Evolutionary conservation across 139 green algal genomes (phyloP).

Genomic region (Desmodesmus armatus): DNA sequence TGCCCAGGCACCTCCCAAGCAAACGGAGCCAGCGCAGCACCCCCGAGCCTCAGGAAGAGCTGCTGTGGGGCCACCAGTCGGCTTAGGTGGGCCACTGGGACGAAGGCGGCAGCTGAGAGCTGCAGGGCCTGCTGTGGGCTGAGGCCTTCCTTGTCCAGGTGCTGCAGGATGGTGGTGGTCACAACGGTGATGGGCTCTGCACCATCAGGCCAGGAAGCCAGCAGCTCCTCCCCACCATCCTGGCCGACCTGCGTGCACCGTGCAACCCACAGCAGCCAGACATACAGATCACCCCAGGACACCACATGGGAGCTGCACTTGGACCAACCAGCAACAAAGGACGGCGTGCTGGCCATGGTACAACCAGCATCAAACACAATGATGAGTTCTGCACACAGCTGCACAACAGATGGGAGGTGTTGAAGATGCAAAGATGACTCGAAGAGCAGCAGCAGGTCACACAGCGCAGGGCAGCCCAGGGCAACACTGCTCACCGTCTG

Average conservation of each 20-base stretch:
- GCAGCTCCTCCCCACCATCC: conserved; percentile 64
- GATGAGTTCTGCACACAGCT: no score
- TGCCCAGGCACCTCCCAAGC: conserved; percentile 68
- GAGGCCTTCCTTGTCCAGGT: conserved; percentile 67
- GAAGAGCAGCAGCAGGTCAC: conserved; percentile 20
- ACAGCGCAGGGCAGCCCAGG: neutral
- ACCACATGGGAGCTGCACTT: no score
- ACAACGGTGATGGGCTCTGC: conserved; percentile 45
- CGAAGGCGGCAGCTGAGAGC: conserved; percentile 49
- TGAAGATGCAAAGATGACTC: neutral
- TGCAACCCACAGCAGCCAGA: no score
- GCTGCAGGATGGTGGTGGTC: conserved; percentile 55
- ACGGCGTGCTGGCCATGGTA: neutral
- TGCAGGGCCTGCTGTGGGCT: conserved; percentile 29
- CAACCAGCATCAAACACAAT: neutral
- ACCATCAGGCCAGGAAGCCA: conserved; percentile 59
- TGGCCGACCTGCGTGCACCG: conserved; percentile 42
- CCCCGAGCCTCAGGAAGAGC: conserved; percentile 66
- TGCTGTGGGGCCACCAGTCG: conserved; percentile 59
- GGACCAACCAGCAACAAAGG: neutral
- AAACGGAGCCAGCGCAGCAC: conserved; percentile 70
- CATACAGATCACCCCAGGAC: no score
- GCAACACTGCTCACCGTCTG: conserved; percentile 43
- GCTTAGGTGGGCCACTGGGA: conserved; percentile 74
- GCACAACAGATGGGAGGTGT: neutral